Base-by-base conservation (phyloP, 2,329 filamentous ascomycete species). In the Colletotrichum sp. region DNA sequence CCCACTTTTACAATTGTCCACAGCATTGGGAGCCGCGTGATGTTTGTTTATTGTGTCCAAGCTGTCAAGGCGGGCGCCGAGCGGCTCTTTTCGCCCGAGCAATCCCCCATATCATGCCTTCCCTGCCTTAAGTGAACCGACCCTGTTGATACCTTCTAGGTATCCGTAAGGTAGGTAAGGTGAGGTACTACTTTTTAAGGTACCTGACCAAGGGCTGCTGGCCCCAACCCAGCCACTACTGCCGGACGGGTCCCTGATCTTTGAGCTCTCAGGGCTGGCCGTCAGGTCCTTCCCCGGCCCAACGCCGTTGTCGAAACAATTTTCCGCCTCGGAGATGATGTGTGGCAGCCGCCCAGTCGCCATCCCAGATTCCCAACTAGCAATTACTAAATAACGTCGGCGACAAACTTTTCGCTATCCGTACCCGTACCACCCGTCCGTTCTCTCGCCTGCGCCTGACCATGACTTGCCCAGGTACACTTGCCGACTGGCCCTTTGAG, bases 161-260 rank as follows among this genome's bases (percentile, higher is more conserved):
- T 38, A 18, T 9, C 36, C 15, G 34, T 36, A 36, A 36, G 15
- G 34, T 38, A 38, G 16, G 34, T 16, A 8, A 16, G 15, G 34
- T 13, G 15, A 38, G 36, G 16, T 18, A 18, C 34, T 36, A 38
- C 28, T 30, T 30, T 16, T 16, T 38, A 38, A 38, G 36, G 15
- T 38, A 38, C 15, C 15, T 8, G 68, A 73, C 30, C 34, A 26
- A 68, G 64, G 34, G 34, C 43, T 43, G 67, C 30, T 36, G 34
- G 58, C 48, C 70, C 21, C 61, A 34, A 38, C 60, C 36, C 57
- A 52, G 65, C 65, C 48, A 71, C 57, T 58, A 65, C 57, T 75
- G 66, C 73, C 64, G 58, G 70, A 68, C 36, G 57, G 64, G 48
- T 60, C 65, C 38, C 70, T 48, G 58, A 52, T 73, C 48, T 68